phyloP scores from a whole-genome alignment of 352 stramenopile species.

The Globisporangium cederbergense region DNA sequence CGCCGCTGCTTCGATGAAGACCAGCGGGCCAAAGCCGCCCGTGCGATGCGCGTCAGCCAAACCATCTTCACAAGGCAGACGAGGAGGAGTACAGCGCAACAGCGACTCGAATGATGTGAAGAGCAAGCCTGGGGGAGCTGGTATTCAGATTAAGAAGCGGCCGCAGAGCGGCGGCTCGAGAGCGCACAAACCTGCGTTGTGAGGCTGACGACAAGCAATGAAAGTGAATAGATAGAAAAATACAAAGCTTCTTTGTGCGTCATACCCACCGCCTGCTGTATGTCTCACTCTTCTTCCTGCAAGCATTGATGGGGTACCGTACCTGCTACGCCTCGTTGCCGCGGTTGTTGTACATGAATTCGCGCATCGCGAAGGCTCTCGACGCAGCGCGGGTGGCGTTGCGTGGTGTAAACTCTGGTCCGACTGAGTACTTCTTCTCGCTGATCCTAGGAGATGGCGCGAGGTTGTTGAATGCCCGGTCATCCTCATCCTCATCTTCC shows the following conservation, averaged over 20 bases:
- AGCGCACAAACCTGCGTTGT: background rate
- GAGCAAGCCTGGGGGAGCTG: background rate
- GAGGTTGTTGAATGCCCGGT: background rate
- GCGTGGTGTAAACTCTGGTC: background rate
- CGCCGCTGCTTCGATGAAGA: background rate
- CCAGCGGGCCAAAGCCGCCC: background rate
- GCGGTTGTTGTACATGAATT: conserved; percentile 12
- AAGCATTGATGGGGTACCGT: background rate
- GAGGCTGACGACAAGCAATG: background rate
- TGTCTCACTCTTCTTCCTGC: background rate
- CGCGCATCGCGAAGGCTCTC: background rate
- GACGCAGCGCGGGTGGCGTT: background rate
- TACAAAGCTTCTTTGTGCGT: background rate
- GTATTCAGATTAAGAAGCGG: background rate
- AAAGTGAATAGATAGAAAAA: background rate
- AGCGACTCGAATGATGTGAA: background rate
- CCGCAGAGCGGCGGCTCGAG: conserved; percentile 4
- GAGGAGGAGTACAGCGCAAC: background rate
- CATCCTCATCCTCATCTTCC: conserved; percentile 1
- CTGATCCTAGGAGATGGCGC: background rate
- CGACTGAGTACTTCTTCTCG: background rate
- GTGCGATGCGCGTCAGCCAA: conserved; percentile 31
- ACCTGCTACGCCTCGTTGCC: conserved; percentile 13
- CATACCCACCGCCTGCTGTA: background rate
- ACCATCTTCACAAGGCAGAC: background rate